Evolutionary conservation across 1,284 basidiomycete species (phyloP).

Genomic region (Apiotrichum laibachii): DNA sequence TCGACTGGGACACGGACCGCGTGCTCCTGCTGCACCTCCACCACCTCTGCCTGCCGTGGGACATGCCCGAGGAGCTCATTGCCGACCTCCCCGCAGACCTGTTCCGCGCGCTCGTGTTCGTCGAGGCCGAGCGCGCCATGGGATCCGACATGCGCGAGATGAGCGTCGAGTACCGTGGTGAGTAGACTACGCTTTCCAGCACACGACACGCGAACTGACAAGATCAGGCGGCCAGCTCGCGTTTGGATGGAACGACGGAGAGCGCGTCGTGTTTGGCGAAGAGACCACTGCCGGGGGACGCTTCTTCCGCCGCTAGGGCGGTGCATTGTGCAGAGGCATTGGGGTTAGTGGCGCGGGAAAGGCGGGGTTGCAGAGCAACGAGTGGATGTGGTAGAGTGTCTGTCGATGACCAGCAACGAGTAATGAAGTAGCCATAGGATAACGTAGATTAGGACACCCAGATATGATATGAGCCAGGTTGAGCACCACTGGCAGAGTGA

Average conservation of each 20-base stretch:
- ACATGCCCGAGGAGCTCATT: constrained; percentile 1
- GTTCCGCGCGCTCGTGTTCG: neutral
- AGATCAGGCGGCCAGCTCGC: neutral
- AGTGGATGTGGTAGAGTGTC: no score
- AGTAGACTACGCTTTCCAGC: neutral
- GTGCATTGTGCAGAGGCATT: no score
- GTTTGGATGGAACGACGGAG: neutral
- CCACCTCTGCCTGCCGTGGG: constrained; percentile 6
- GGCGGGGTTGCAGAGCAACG: no score
- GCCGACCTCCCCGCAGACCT: neutral
- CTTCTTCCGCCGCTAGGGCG: constrained; percentile 2
- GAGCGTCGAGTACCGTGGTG: neutral
- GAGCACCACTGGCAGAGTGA: no score
- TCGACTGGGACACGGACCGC: constrained; percentile 1
- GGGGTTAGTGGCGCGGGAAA: no score
- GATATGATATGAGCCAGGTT: no score
- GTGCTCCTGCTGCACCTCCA: constrained; percentile 1
- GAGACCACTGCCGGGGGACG: neutral
- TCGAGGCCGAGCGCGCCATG: constrained; percentile 6
- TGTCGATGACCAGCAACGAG: no score
- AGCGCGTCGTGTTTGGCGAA: neutral
- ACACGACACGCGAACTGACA: neutral
- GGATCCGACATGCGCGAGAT: neutral
- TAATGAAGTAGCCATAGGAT: no score
- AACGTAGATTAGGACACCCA: no score